These are phyloP conservation scores for Podospora comata DNA, from an alignment of 495 filamentous ascomycete species.

Conservation along the genomic window DNA sequence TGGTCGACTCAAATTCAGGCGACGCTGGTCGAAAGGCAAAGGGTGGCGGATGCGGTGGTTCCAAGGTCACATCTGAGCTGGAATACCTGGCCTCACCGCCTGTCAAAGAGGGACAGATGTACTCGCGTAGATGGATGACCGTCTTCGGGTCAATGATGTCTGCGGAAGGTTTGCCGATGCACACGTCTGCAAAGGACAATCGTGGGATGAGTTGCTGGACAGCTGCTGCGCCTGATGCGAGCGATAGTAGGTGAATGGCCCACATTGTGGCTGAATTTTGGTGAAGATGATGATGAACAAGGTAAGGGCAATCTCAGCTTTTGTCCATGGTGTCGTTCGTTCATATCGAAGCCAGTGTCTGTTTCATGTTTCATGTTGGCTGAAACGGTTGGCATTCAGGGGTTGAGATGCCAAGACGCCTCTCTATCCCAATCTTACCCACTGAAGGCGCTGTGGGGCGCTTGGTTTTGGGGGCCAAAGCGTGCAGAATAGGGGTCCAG, in stretches of 20 bases:
- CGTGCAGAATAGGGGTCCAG: not conserved
- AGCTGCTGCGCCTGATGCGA: not conserved
- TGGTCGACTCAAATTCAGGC: conserved; percentile 14
- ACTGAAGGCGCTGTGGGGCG: not conserved
- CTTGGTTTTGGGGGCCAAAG: not conserved
- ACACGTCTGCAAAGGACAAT: not conserved
- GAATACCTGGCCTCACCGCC: not conserved
- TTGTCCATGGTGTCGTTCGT: not conserved
- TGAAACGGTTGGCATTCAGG: not conserved
- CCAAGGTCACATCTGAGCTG: not conserved
- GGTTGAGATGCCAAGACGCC: not conserved
- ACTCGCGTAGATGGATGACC: not conserved
- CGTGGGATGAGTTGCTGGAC: not conserved
- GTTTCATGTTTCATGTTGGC: not conserved
- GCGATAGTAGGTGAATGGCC: conserved; percentile 3
- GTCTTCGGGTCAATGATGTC: not conserved
- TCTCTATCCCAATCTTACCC: not conserved
- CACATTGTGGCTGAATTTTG: not conserved
- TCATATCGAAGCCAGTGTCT: not conserved
- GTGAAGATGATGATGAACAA: not conserved
- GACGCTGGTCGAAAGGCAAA: not conserved
- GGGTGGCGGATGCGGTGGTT: not conserved
- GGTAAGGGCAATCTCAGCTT: not conserved
- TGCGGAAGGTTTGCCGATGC: not conserved
- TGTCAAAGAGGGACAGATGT: not conserved